Evolutionary conservation across 148 eudicot genomes (phyloP).

Genomic region (Polygonum maritimum): DNA sequence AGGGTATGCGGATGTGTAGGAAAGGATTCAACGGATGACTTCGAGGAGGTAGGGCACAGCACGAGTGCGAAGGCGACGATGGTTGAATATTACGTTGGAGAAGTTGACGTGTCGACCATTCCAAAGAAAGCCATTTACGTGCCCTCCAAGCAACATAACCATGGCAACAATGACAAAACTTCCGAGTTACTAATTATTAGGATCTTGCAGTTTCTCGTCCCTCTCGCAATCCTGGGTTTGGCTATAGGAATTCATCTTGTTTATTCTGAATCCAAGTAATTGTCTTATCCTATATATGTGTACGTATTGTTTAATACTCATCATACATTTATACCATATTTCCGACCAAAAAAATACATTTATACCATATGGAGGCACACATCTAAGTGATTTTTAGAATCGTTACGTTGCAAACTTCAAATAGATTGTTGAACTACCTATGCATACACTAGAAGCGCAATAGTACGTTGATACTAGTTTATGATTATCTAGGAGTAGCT

Average conservation of each 20-base stretch:
- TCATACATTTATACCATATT: too few species aligned
- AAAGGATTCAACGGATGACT: constrained; percentile 49
- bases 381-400: too few species aligned
- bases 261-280: constrained; percentile 53
- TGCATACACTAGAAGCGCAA: too few species aligned
- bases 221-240: constrained; percentile 55
- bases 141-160: constrained; percentile 59
- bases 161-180: constrained; percentile 55
- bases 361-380: too few species aligned
- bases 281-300: neutral
- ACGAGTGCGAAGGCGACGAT: constrained; percentile 70
- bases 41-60: constrained; percentile 89
- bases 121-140: constrained; percentile 44
- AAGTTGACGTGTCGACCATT: constrained; percentile 52
- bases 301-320: too few species aligned
- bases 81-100: constrained; percentile 68
- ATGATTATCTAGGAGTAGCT: too few species aligned
- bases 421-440: too few species aligned
- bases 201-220: constrained; percentile 84
- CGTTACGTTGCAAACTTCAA: too few species aligned
- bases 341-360: too few species aligned
- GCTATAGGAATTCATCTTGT: constrained; percentile 60
- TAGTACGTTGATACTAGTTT: too few species aligned
- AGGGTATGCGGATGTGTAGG: constrained; percentile 15
- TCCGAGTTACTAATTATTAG: constrained; percentile 49